Conservation (phyloP, 106 monocot genomes). For the Alisma plantagoaquatica region DNA sequence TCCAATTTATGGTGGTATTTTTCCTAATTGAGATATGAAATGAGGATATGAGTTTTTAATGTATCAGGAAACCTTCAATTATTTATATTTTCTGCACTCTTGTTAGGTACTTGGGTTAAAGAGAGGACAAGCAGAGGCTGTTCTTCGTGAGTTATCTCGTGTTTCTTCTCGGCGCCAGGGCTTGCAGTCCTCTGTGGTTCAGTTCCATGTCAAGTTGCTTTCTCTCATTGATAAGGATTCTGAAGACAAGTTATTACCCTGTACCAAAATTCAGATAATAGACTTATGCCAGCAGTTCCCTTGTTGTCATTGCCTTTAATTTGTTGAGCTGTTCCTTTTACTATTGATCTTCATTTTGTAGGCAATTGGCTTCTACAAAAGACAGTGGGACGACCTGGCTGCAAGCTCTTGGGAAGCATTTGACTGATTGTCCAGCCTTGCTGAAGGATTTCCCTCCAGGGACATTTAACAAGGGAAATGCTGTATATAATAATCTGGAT, state of each 20-base stretch:
- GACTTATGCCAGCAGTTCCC: neutral
- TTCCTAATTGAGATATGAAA: too few species aligned
- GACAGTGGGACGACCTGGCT: constrained; percentile 42
- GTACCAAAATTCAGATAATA: neutral
- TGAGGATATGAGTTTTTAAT: too few species aligned
- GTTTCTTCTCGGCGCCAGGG: constrained; percentile 11
- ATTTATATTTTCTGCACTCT: too few species aligned
- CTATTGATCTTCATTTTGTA: too few species aligned
- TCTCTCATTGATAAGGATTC: constrained; percentile 31
- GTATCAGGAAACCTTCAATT: too few species aligned
- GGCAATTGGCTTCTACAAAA: constrained; percentile 8
- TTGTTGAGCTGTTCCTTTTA: constrained; percentile 12
- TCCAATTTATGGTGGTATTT: too few species aligned
- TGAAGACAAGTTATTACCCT: constrained; percentile 26
- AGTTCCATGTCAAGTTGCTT: constrained; percentile 49
- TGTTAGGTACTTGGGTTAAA: constrained; percentile 46
- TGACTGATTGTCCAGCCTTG: constrained; percentile 18
- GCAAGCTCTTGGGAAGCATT: constrained; percentile 28
- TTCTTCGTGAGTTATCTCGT: constrained; percentile 37
- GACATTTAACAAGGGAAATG: constrained; percentile 10
- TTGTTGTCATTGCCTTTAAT: neutral
- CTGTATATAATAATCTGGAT: constrained; percentile 38
- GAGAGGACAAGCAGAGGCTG: constrained; percentile 40
- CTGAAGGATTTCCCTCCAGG: constrained; percentile 22
- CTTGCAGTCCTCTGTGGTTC: constrained; percentile 15